Conservation (phyloP, 2,329 filamentous ascomycete genomes). For the Scedosporium minutisporum region DNA sequence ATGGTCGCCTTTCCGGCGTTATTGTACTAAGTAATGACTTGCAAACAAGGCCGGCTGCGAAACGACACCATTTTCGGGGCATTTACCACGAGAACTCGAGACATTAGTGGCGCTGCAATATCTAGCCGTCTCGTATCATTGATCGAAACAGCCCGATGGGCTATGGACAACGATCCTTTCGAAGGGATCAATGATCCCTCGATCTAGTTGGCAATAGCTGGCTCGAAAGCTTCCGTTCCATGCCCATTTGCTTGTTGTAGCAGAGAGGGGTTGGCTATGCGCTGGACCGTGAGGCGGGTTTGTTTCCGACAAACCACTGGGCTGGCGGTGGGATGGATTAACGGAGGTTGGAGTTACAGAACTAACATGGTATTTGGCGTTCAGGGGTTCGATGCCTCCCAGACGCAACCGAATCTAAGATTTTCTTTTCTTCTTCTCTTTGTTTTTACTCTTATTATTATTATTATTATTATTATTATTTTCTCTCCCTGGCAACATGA, state of each 20-base stretch:
- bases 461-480: no score
- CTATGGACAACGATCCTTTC: neutral
- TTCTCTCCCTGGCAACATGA: no score
- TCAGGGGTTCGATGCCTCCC: no score
- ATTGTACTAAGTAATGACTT: no score
- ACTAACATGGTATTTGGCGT: neutral
- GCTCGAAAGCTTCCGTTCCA: neutral
- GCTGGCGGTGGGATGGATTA: neutral
- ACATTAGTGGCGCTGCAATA: neutral
- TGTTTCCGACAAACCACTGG: neutral
- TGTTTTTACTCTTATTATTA: no score
- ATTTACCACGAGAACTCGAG: neutral
- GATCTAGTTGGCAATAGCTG: neutral
- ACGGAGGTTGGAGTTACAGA: neutral
- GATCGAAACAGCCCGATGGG: neutral
- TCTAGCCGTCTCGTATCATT: neutral
- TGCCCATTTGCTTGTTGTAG: neutral
- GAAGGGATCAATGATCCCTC: neutral
- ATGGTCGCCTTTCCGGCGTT: no score
- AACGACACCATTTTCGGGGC: neutral
- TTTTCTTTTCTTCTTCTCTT: neutral
- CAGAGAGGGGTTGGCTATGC: neutral
- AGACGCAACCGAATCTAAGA: neutral
- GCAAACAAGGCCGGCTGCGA: no score
- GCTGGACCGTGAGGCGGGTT: neutral